phyloP scores from a whole-genome alignment of 1,139 yeast genomes.

The Trichomonascaceae sp. region DNA sequence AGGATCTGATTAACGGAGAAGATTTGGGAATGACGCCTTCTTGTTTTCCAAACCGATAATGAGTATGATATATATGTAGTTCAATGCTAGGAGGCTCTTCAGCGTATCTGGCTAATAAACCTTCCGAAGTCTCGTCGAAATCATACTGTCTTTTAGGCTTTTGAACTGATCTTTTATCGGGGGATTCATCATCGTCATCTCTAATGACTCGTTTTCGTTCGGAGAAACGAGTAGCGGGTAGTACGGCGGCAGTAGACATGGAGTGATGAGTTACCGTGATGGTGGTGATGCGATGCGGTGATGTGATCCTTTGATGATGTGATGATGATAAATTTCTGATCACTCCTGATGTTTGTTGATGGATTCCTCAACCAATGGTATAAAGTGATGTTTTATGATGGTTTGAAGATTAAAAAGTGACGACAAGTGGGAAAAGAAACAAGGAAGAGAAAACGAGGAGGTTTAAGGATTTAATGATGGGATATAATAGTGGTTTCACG shows the following conservation, averaged over 20 bases:
- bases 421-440: too few relatives aligned
- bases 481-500: too few relatives aligned
- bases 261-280: background rate
- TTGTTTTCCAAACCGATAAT: slow-evolving; percentile 70
- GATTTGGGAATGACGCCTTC: slow-evolving; percentile 78
- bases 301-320: background rate
- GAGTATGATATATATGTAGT: slow-evolving; percentile 85
- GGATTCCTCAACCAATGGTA: too few relatives aligned
- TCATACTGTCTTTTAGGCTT: slow-evolving; percentile 18
- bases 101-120: slow-evolving; percentile 70
- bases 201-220: slow-evolving; percentile 28
- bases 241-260: background rate
- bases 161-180: slow-evolving; percentile 13
- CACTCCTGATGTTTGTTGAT: too few relatives aligned
- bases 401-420: too few relatives aligned
- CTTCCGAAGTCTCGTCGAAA: slow-evolving; percentile 61
- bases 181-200: slow-evolving; percentile 25
- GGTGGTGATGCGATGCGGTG: background rate
- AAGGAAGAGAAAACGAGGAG: too few relatives aligned
- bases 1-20: slow-evolving; percentile 67
- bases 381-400: too few relatives aligned
- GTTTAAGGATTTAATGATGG: too few relatives aligned
- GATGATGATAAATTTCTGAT: too few relatives aligned
- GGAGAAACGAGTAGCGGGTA: slow-evolving; percentile 16
- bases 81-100: slow-evolving; percentile 77